These are phyloP conservation scores for Orbilia oligospora DNA, from an alignment of 2,329 filamentous ascomycete genomes.

Conservation along the genomic window DNA sequence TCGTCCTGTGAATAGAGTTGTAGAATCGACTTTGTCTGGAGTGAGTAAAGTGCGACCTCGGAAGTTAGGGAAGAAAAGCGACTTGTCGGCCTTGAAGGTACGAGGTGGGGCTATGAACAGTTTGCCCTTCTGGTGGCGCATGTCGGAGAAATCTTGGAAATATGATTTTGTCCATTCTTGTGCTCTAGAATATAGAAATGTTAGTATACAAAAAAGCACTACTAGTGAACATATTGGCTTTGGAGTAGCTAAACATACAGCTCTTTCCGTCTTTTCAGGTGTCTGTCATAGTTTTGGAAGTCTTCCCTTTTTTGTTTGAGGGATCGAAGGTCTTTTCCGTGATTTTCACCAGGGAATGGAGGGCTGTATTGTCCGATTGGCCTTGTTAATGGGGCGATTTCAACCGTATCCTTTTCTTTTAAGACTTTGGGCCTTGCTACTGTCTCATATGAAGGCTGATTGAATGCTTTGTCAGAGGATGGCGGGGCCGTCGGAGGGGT, in stretches of 20 bases:
- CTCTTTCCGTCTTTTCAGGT: slow-evolving; percentile 80
- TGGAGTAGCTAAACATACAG: slow-evolving; percentile 72
- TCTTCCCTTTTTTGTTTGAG: slow-evolving; percentile 80
- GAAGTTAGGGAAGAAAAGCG: slow-evolving; percentile 95
- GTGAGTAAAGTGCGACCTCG: slow-evolving; percentile 81
- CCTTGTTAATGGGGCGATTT: slow-evolving; percentile 71
- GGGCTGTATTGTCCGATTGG: slow-evolving; percentile 86
- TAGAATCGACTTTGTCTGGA: slow-evolving; percentile 76
- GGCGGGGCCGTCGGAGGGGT: slow-evolving; percentile 37
- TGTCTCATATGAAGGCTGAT: slow-evolving; percentile 37
- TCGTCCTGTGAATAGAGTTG: slow-evolving; percentile 79
- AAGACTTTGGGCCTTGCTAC: slow-evolving; percentile 45
- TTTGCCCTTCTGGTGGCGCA: slow-evolving; percentile 87
- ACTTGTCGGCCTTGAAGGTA: slow-evolving; percentile 84
- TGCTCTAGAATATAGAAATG: slow-evolving; percentile 70
- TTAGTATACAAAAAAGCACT: too few relatives aligned
- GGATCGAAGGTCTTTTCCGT: slow-evolving; percentile 79
- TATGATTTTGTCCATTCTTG: slow-evolving; percentile 86
- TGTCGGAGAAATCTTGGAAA: slow-evolving; percentile 94
- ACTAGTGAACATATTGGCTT: too few relatives aligned
- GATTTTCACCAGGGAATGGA: slow-evolving; percentile 84
- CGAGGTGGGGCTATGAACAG: slow-evolving; percentile 87
- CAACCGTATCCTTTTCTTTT: slow-evolving; percentile 9
- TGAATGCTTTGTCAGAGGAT: slow-evolving; percentile 9
- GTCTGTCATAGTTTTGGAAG: slow-evolving; percentile 87